Evolutionary conservation across 805 yeast species (phyloP), one percentile per base, ranked within the genome.

Genomic region (Nakazawaea pomicola): DNA sequence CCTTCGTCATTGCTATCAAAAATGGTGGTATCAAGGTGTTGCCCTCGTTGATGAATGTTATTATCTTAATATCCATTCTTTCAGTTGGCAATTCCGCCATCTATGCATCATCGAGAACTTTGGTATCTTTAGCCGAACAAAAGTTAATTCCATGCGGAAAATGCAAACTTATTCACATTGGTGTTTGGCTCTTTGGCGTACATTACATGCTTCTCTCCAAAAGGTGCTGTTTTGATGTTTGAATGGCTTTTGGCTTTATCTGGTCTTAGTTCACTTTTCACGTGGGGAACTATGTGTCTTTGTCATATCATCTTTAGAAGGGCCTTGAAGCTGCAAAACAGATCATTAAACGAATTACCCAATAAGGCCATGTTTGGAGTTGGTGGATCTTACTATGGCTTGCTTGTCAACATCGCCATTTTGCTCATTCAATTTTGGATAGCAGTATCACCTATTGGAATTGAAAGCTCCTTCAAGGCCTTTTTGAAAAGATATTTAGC

Each of bases 61-160:
- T 67, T 7, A 67, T 67, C 34, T 49, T 67, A 36, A 48, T 65
- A 30, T 61, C 72, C 4, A 65, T 67, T 21, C 50, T 67, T 41
- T 64, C 69, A 16, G 69, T 67, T 29, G 80, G 79, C 17, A 74
- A 75, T 37, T 69, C 79, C 4, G 72, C 78, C 0, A 76, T 74
- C n/a, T 76, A 68, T 53, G 81, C 78, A 8, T 67, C 76, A 21
- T 72, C 80, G 6, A 65, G 80, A 61, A 71, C 76, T 20, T 54
- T 73, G 38, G 69, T 70, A 24, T 65, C 76, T 1, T 60, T 73
- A 36, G 65, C 76, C 8, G 61, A 66, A 18, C 64, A 67, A 23
- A 69, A 70, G 16, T 58, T 65, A 47, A 74, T 75, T 14, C 78
- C 77, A 36, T 50, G 51, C 17, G 29, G 34, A 18, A 38, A 46